A percentile compares a stretch with the other conserved stretches of the same genome.
These are phyloP conservation scores for Tritrichomonas foetus DNA, from an alignment of 208 protist genomes.

Conservation along the genomic window DNA sequence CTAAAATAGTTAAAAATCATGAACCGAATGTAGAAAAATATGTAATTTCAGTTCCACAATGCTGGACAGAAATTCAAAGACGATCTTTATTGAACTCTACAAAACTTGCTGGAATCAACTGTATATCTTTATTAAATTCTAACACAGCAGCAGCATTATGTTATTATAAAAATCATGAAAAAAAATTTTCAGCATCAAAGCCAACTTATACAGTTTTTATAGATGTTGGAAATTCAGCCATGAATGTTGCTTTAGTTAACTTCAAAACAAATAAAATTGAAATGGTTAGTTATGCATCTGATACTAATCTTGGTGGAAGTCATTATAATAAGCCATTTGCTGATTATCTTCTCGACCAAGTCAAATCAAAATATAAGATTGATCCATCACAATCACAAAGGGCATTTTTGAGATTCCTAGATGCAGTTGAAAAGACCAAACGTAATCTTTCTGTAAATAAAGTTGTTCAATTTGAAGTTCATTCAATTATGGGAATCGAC, in stretches of 20 bases:
- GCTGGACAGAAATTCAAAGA: not conserved
- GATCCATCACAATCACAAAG: conserved; percentile 40
- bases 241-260: not conserved
- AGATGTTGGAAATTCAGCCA: not conserved
- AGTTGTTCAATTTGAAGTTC: conserved; percentile 47
- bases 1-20: too few species aligned
- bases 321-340: conserved; percentile 38
- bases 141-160: not conserved
- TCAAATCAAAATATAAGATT: conserved; percentile 40
- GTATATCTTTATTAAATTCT: not conserved
- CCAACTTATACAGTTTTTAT: not conserved
- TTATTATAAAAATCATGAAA: not conserved
- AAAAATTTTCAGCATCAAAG: not conserved
- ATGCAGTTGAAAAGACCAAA: conserved; percentile 41
- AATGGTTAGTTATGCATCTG: conserved; percentile 23
- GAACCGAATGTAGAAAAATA: not conserved
- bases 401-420: conserved; percentile 31
- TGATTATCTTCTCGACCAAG: conserved; percentile 43
- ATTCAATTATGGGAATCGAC: conserved; percentile 44
- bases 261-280: conserved; percentile 35
- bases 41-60: conserved; percentile 5
- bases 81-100: not conserved
- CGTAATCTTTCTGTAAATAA: conserved; percentile 47
- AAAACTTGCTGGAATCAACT: not conserved
- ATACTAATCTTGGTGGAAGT: conserved; percentile 41